Conservation (phyloP, 2,329 filamentous ascomycete genomes). For the Akanthomyces uredinophilus region DNA sequence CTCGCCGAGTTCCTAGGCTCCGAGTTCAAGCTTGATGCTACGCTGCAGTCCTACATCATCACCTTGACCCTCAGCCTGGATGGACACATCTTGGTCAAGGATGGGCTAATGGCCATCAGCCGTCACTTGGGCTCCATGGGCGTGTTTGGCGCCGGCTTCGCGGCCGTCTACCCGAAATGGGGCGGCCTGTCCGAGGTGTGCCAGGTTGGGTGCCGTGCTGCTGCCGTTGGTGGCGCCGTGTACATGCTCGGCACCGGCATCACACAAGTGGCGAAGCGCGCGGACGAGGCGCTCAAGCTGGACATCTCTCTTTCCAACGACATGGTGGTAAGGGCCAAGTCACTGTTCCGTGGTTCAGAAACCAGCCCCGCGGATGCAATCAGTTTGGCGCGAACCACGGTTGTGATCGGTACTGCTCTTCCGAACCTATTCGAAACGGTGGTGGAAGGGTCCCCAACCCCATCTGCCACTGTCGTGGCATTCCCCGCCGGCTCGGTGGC, state of each 20-base stretch:
- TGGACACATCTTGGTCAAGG: conserved; percentile 54
- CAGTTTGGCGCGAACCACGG: conserved; percentile 56
- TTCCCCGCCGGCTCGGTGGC: conserved; percentile 52
- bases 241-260: conserved; percentile 79
- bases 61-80: conserved; percentile 72
- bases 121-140: conserved; percentile 83
- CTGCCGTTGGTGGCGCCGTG: conserved; percentile 83
- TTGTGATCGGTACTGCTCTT: conserved; percentile 64
- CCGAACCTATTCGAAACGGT: conserved; percentile 61
- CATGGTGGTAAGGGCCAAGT: conserved; percentile 49
- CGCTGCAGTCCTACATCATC: conserved; percentile 57
- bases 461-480: conserved; percentile 67
- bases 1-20: conserved; percentile 56
- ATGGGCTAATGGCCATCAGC: conserved; percentile 68
- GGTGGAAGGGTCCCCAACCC: conserved; percentile 69
- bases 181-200: conserved; percentile 83
- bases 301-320: conserved; percentile 52
- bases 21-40: conserved; percentile 62
- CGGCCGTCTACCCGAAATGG: conserved; percentile 87
- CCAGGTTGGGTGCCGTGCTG: conserved; percentile 85
- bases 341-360: conserved; percentile 44
- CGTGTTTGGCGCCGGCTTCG: conserved; percentile 81
- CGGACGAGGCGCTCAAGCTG: conserved; percentile 25
- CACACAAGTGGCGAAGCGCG: conserved; percentile 26
- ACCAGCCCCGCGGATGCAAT: conserved; percentile 22